A percentile compares a stretch with the other conserved stretches of the same genome.
Conservation (phyloP, 2,329 filamentous ascomycete species). For the Aureobasidium sp. region DNA sequence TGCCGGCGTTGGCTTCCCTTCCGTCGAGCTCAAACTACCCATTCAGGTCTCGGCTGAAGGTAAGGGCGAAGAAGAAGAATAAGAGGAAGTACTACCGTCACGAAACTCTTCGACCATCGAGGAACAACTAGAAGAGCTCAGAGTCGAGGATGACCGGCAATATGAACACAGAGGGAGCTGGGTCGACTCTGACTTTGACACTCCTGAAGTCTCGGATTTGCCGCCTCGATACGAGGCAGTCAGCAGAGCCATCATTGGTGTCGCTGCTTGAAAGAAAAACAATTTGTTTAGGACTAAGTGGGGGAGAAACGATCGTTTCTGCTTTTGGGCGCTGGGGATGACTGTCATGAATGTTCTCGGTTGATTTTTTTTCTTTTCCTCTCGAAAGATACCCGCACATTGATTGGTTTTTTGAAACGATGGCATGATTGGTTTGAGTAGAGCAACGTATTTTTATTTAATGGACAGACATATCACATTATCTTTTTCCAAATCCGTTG, state of each 20-base stretch:
- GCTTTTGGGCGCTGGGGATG: neutral
- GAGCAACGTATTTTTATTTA: too few species aligned
- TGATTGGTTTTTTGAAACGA: neutral
- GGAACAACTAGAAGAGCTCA: slow-evolving; percentile 25
- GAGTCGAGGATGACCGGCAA: slow-evolving; percentile 27
- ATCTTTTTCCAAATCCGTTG: too few species aligned
- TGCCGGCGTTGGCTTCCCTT: slow-evolving; percentile 25
- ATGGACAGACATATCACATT: neutral
- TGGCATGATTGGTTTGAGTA: neutral
- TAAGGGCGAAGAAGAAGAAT: slow-evolving; percentile 17
- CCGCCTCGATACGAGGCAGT: slow-evolving; percentile 3
- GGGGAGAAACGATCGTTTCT: neutral
- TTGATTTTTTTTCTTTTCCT: neutral
- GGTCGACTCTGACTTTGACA: neutral
- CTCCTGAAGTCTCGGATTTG: neutral
- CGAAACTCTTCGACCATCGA: slow-evolving; percentile 19
- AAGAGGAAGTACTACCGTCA: too few species aligned
- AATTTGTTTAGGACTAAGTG: neutral
- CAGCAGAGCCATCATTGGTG: neutral
- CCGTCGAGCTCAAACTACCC: slow-evolving; percentile 38
- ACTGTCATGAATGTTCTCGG: too few species aligned
- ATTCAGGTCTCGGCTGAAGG: slow-evolving; percentile 36
- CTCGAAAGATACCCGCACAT: neutral
- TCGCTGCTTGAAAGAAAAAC: neutral
- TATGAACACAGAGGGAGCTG: slow-evolving; percentile 1